Percentiles rank a stretch among this genome's conserved stretches.
phyloP scores from a whole-genome alignment of 257 asterid genomes.

The Solanum bulbocastanum region DNA sequence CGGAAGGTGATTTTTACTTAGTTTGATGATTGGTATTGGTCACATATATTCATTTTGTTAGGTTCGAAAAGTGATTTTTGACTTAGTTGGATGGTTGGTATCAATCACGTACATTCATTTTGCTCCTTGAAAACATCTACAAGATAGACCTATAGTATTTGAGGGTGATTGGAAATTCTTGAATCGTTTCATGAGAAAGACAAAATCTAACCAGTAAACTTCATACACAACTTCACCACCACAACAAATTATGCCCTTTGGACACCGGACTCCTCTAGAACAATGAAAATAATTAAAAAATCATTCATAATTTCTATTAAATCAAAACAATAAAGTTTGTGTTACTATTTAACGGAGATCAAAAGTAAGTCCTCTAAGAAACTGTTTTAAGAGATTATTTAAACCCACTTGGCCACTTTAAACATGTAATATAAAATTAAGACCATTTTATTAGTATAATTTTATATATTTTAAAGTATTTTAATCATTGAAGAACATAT shows the following conservation, averaged over 20 bases:
- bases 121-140: neutral
- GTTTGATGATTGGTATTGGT: neutral
- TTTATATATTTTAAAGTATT: neutral
- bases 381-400: too few species aligned
- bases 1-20: neutral
- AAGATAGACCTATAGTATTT: too few species aligned
- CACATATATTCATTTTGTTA: neutral
- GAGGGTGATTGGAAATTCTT: too few species aligned
- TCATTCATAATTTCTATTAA: neutral
- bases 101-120: too few species aligned
- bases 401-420: too few species aligned
- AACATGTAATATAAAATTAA: neutral
- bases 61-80: too few species aligned
- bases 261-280: rapidly evolving
- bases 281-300: neutral
- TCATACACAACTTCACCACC: too few species aligned
- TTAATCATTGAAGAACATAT: neutral
- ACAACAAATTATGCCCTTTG: neutral
- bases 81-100: neutral
- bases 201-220: too few species aligned
- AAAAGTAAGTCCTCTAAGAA: neutral
- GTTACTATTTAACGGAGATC: neutral
- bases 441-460: neutral
- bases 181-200: too few species aligned
- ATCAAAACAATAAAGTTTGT: neutral